Evolutionary conservation across 306 rosid species (phyloP), one percentile per base, ranked within the genome.

Genomic region (Pueraria montana): DNA sequence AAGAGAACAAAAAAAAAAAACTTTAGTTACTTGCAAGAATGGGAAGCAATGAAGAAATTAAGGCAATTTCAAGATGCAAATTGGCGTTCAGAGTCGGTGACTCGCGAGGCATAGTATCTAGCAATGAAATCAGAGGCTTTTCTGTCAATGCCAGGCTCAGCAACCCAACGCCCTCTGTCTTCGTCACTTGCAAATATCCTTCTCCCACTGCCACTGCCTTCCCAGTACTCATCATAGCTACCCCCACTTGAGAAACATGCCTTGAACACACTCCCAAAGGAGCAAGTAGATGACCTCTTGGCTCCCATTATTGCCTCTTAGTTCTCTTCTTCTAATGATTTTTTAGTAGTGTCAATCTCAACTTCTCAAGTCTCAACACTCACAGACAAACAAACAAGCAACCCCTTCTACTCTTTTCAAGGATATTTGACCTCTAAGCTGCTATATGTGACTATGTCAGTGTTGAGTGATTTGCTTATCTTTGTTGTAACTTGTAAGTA

Each of bases 61-160:
- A 4, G 42, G 11, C 40, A 65, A 4, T 77, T 64, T 72, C 20
- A 81, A 68, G 87, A 76, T 16, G 93, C 82, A 69, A 77, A 70
- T 73, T 87, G 87, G 74, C 32, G 36, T 2, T 88, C 73, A 2
- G 90, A 79, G 32, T 87, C 87, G 0, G 93, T 78, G 73, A 90
- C 87, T 23, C 88, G 83, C 3, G 86, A 26, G 6, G 86, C 96
- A 45, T 93, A 86, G 84, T 91, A 91, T 72, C 78, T 89, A 50
- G 91, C 90, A 76, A 93, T 93, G 89, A 91, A 91, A 56, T 77
- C 96, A 30, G 93, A 55, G 14, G 97, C 97, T 79, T 86, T 91
- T 34, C 86, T 87, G 72, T 93, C 97, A 68, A 93, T 93, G 26
- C 94, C 94, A 46, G 97, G 97, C 78, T 93, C 97, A 5, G 89